Base-by-base conservation (phyloP, 176 grass and related monocot genomes). In the Sorghum bicolor region DNA sequence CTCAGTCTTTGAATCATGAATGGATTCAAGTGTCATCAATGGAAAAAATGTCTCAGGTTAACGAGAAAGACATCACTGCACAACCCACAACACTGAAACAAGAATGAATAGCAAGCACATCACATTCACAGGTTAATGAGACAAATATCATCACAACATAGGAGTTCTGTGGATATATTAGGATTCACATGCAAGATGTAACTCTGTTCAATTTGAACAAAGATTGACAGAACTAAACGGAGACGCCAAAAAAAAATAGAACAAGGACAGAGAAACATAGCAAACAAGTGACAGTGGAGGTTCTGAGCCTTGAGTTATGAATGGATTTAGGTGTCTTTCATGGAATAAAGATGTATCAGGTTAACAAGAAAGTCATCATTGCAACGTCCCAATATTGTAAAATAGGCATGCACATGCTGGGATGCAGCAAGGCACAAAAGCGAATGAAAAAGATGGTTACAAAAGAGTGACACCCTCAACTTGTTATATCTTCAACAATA, bases 361-460 rank as follows among this genome's bases (percentile, higher is more conserved):
- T 90, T 90, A 86, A 90, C 66, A 20, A 91, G 85, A 84, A 77
- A 64, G 64, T 50, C 84, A 79, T 90, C 88, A 83, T 79, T 24
- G 83, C 44, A 90, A 63, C 79, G 26, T 71, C 16, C 4, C 6
- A 80, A 55, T 15, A 26, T 45, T 25, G 11, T 36, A 47, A 50
- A 31, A 65, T 11, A 80, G 28, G 62, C 11, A 80, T 44, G 29
- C 3, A 80, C 8, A 48, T 53, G 15, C 64, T 16, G 15, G 41
- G 64, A 80, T 80, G 31, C 32, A 68, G 17, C 28, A 69, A 16
- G 22, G 9, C 12, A 53, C 43, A n/a, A 26, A 67, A 76, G 4
- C 1, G 1, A 36, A 36, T 1, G 5, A 67, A 33, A 32, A n/a
- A 13, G 26, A 25, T 33, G 22, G 3, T 13, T 24, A 67, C 5